These are phyloP conservation scores for Leccinum disarticulatum DNA, from an alignment of 768 basidiomycete species.

Conservation along the genomic window DNA sequence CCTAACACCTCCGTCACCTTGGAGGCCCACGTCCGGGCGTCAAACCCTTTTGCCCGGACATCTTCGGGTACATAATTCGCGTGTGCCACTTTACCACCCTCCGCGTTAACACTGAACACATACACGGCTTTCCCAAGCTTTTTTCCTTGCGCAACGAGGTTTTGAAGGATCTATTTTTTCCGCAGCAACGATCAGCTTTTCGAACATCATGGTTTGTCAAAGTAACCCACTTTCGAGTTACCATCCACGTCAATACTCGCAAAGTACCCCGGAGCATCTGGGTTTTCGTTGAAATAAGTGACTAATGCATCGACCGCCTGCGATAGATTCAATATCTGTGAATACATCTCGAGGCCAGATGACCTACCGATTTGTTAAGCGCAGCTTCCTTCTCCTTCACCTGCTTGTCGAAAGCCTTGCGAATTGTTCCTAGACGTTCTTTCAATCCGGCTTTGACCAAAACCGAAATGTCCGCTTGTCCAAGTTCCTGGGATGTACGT, in stretches of 20 bases:
- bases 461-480: conserved; percentile 86
- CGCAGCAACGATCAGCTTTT: not conserved
- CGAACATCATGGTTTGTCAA: not conserved
- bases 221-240: conserved; percentile 70
- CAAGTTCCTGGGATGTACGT: conserved; percentile 64
- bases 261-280: conserved; percentile 67
- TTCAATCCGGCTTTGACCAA: conserved; percentile 77
- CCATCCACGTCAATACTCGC: conserved; percentile 74
- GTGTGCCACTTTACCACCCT: conserved; percentile 77
- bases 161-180: conserved; percentile 64
- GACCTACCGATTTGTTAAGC: conserved; percentile 71
- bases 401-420: conserved; percentile 84
- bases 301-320: conserved; percentile 72
- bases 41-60: conserved; percentile 61
- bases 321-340: not conserved
- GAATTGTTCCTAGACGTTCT: conserved; percentile 65
- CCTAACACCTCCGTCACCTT: conserved; percentile 72
- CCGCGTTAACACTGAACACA: conserved; percentile 76
- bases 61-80: conserved; percentile 77
- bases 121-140: conserved; percentile 83
- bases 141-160: conserved; percentile 73
- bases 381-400: conserved; percentile 78
- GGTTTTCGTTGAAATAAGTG: conserved; percentile 76
- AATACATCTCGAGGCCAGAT: not conserved
- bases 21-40: conserved; percentile 87